Conservation (phyloP, 257 asterid species). For the Ilex aquifolium region DNA sequence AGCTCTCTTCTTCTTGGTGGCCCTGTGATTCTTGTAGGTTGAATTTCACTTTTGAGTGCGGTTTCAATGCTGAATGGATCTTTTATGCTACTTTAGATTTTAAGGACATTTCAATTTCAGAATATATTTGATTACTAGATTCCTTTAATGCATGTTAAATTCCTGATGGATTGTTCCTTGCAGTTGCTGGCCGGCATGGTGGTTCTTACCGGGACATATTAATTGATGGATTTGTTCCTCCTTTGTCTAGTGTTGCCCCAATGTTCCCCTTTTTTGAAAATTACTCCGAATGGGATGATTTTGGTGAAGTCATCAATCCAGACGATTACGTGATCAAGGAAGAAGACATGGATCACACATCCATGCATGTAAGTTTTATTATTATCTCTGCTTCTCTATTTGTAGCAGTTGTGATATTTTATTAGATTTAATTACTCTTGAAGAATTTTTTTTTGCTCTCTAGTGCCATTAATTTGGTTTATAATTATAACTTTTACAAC, state of each 20-base stretch:
- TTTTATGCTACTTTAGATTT: too few relatives aligned
- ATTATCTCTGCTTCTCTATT: conserved; percentile 8
- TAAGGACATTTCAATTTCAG: too few relatives aligned
- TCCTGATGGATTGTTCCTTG: conserved; percentile 6
- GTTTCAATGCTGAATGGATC: too few relatives aligned
- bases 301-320: conserved; percentile 92
- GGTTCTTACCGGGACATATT: conserved; percentile 81
- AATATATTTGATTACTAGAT: too few relatives aligned
- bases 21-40: too few relatives aligned
- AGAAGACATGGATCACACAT: conserved; percentile 61
- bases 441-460: too few relatives aligned
- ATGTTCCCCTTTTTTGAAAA: conserved; percentile 84
- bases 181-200: conserved; percentile 55
- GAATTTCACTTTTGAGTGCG: too few relatives aligned
- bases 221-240: conserved; percentile 82
- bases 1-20: too few relatives aligned
- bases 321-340: conserved; percentile 81
- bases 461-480: too few relatives aligned
- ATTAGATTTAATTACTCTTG: background rate
- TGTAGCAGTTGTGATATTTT: conserved; percentile 1
- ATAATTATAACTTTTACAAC: too few relatives aligned
- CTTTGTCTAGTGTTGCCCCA: conserved; percentile 71
- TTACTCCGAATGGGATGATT: conserved; percentile 90
- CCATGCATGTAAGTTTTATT: conserved; percentile 48
- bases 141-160: too few relatives aligned